Evolutionary conservation across 2,329 filamentous ascomycete species (phyloP).

Genomic region (Apiospora sp.): DNA sequence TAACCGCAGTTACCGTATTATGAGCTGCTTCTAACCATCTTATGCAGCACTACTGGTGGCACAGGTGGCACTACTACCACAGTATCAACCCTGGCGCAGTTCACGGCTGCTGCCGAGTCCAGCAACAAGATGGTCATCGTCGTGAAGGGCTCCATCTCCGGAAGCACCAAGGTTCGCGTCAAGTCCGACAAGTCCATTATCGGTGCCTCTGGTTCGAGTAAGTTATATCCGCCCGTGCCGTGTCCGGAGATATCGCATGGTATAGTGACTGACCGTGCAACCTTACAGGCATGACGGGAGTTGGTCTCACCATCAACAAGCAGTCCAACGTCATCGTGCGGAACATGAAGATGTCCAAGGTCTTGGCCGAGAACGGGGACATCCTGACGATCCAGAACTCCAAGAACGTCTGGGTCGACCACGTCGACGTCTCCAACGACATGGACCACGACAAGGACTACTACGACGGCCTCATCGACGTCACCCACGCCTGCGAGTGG

Average conservation of each 20-base stretch:
- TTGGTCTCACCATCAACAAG: slow-evolving; percentile 61
- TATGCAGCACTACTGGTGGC: slow-evolving; percentile 58
- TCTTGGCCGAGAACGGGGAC: slow-evolving; percentile 63
- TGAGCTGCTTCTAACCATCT: neutral
- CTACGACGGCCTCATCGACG: slow-evolving; percentile 73
- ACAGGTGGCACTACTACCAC: slow-evolving; percentile 62
- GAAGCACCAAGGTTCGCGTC: slow-evolving; percentile 52
- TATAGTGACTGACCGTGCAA: neutral
- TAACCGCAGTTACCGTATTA: neutral
- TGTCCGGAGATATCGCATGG: neutral
- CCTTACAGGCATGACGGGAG: slow-evolving; percentile 47
- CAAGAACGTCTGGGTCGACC: slow-evolving; percentile 72
- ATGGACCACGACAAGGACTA: slow-evolving; percentile 70
- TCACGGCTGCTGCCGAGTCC: slow-evolving; percentile 58
- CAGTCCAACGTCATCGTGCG: slow-evolving; percentile 67
- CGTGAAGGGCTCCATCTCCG: slow-evolving; percentile 53
- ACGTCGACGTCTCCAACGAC: slow-evolving; percentile 70
- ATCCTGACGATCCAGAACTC: slow-evolving; percentile 65
- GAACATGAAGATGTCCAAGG: slow-evolving; percentile 67
- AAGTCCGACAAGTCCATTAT: slow-evolving; percentile 60
- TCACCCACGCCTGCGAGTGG: slow-evolving; percentile 69
- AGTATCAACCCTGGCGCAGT: slow-evolving; percentile 58
- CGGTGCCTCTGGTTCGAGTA: slow-evolving; percentile 49
- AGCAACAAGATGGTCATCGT: slow-evolving; percentile 55
- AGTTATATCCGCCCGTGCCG: slow-evolving; percentile 26